Evolutionary conservation across 441 rosid genomes (phyloP).

Genomic region (Macaranga tanarius): DNA sequence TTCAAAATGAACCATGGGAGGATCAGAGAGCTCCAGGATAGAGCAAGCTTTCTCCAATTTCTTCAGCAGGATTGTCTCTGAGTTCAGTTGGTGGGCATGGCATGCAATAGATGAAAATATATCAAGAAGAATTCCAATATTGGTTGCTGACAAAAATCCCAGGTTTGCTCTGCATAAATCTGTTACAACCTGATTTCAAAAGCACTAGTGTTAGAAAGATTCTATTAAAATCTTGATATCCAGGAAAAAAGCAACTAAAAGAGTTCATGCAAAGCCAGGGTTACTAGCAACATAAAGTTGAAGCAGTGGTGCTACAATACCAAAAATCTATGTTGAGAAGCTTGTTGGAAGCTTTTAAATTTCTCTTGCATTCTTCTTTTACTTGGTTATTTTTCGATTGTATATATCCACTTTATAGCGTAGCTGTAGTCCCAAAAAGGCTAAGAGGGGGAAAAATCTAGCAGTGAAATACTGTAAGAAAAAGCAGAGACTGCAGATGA

Average conservation of each 20-base stretch:
- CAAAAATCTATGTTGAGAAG: no score
- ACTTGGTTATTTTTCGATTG: background rate
- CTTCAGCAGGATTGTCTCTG: conserved; percentile 52
- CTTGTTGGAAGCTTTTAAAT: background rate
- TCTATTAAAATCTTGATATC: background rate
- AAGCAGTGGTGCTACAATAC: background rate
- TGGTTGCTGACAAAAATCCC: conserved; percentile 48
- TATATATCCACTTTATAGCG: background rate
- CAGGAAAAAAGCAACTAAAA: background rate
- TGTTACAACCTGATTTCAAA: conserved; percentile 61
- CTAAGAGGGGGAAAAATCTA: background rate
- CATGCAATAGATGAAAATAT: conserved; percentile 60
- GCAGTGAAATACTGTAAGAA: background rate
- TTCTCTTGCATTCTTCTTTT: background rate
- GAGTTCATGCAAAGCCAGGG: background rate
- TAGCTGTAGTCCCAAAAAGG: background rate
- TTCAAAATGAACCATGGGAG: conserved; percentile 85
- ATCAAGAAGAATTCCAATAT: conserved; percentile 47
- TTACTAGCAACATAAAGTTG: background rate
- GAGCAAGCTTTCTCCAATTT: conserved; percentile 76
- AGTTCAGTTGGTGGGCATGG: conserved; percentile 71
- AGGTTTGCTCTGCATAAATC: conserved; percentile 57
- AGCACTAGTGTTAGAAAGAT: background rate
- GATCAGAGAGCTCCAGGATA: conserved; percentile 69
- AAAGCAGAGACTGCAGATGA: background rate